Evolutionary conservation across 805 yeast genomes (phyloP), one percentile per base, ranked within the genome.

Genomic region (Hanseniaspora singularis): DNA sequence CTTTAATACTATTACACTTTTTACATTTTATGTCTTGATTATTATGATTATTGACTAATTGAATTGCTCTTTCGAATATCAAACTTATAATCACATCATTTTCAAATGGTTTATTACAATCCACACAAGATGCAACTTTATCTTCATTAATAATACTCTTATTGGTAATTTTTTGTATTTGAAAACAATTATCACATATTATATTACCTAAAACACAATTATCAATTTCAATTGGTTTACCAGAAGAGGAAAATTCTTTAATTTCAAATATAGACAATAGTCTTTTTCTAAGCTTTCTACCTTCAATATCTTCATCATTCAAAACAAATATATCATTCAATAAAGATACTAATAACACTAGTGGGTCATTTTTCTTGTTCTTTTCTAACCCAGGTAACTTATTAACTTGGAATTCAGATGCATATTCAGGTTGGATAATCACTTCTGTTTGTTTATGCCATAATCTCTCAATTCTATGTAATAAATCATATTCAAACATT

Each of bases 11-110:
- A 22, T 74, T 70, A 63, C 98, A 92, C 57, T 83, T 86, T 15
- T 66, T 58, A 62, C 99, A 92, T 54, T 73, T 74, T 55, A 82
- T 66, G 61, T 89, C 97, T 63, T 92, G 99, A 19, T 73, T 66
- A 59, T 76, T 75, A 61, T 73, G 92, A 44, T 68, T 64, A n/a
- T 79, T 70, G 1, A 83, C 50, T 22, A 71, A 56, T 51, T 72
- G 67, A 54, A 73, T 69, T 39, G 82, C 68, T 53, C 80, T 79
- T 18, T 74, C 74, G 16, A 92, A 76, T 44, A 94, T 66, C 36
- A 72, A 72, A 57, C 92, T 96, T 58, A 94, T 97, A 22, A 92
- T 57, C 1, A 77, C 70, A 3, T 81, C 73, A 51, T 76, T 74
- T 55, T 81, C 79, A 58, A 79, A 78, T 2, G 72, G 68, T 50